Base-by-base conservation (phyloP, 352 stramenopile species). In the Elongisporangium senticosum region DNA sequence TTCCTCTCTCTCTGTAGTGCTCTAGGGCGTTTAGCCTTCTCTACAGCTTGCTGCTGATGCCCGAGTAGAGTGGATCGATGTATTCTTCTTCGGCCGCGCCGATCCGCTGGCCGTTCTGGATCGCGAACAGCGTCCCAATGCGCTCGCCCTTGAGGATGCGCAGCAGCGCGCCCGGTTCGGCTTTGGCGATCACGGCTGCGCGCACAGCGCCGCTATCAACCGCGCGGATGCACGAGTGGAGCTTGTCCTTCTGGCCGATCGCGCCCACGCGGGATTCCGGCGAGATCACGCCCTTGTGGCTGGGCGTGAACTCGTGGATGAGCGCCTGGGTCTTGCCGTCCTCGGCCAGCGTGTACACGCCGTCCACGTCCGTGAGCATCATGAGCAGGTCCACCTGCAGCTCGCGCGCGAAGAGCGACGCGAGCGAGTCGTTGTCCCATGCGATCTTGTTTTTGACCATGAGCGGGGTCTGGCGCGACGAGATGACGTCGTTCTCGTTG, bases 401-500 rank as follows among this genome's bases (percentile, higher is more conserved):
- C 62, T 92, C 83, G 51, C 77, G 74, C 14, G 84, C 82, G 54
- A 94, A 90, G 0, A 92, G 66, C 40, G 84, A 82, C 1, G 84
- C 84, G 14, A 94, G 72, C 49, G 84, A 94, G 68, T 94, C 84
- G 54, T 94, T 94, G 62, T 94, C 84, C 84, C 84, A 94, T 0
- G 79, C 82, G 52, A 94, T 79, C 51, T 83, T 82, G 55, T 84
- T 65, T 23, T 68, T 62, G 20, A 83, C 69, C 4, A 79, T 74
- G 10, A 94, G 65, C 50, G 84, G 84, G 56, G 71, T 79, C 55
- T 81, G 76, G 51, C 84, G 82, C 15, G 62, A 64, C 52, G 82
- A 83, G 58, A 94, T 90, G 49, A 94, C 79, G 64, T 94, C 84
- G 62, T 94, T 94, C 63, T 94, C 84, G 61, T 94, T 94, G 57